Percentiles rank a stretch among this genome's conserved stretches.
Evolutionary conservation across 148 eudicot genomes (phyloP).

Genomic region (Dysphania ambrosioides): DNA sequence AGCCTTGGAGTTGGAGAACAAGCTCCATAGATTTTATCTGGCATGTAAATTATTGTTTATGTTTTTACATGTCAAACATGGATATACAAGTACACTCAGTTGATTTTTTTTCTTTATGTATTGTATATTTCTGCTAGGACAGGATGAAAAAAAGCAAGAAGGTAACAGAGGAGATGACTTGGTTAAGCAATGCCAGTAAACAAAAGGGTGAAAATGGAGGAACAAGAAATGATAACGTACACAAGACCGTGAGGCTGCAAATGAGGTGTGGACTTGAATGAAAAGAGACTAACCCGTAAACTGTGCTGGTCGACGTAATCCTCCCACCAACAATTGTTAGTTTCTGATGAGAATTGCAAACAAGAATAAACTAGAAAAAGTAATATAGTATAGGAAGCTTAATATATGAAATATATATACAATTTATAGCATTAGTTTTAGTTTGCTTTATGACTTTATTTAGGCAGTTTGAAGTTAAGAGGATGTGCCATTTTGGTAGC

Average conservation of each 20-base stretch:
- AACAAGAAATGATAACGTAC: conserved; percentile 3
- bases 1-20: no score
- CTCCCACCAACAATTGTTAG: conserved; percentile 33
- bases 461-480: no score
- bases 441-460: no score
- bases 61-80: no score
- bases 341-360: neutral
- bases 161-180: conserved; percentile 4
- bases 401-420: no score
- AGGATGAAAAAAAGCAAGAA: conserved; percentile 9
- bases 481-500: no score
- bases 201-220: neutral
- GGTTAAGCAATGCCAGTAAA: neutral
- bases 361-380: no score
- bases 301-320: conserved; percentile 24
- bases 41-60: no score
- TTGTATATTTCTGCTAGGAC: neutral
- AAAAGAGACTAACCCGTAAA: conserved; percentile 28
- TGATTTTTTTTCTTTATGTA: neutral
- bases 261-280: conserved; percentile 33
- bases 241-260: conserved; percentile 21
- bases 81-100: neutral
- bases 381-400: no score
- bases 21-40: no score
- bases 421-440: no score